phyloP scores from a whole-genome alignment of 2,329 filamentous ascomycete species.

The Leptographium lundbergii region DNA sequence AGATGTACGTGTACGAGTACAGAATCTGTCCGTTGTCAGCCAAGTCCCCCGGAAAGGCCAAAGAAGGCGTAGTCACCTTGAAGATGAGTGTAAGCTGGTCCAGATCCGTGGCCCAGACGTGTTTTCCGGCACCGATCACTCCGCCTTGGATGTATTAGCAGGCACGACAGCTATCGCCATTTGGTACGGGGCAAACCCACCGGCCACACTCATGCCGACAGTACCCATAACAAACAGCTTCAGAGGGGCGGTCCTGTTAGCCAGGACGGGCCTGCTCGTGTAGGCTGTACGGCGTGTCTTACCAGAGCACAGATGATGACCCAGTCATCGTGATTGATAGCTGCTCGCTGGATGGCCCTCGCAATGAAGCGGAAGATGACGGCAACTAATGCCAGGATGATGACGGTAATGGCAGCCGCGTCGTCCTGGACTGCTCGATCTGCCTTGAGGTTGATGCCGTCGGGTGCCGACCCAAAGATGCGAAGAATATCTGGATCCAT shows the following conservation, averaged over 20 bases:
- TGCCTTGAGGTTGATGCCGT: neutral
- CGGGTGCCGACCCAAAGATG: neutral
- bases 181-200: neutral
- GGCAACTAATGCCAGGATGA: neutral
- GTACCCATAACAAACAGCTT: neutral
- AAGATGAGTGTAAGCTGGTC: neutral
- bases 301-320: neutral
- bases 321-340: neutral
- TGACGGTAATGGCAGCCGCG: constrained; percentile 1
- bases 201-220: neutral
- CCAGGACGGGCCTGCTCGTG: no score
- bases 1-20: constrained; percentile 12
- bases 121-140: constrained; percentile 1
- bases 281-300: no score
- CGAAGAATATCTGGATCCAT: neutral
- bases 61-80: neutral
- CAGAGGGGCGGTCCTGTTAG: neutral
- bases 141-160: neutral
- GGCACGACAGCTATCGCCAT: neutral
- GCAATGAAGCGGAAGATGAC: neutral
- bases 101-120: neutral
- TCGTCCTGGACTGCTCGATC: neutral
- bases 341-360: neutral
- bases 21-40: constrained; percentile 9
- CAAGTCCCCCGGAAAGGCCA: neutral